These are phyloP conservation scores for Filobasidium floriforme DNA, from an alignment of 768 basidiomycete species.

Conservation along the genomic window DNA sequence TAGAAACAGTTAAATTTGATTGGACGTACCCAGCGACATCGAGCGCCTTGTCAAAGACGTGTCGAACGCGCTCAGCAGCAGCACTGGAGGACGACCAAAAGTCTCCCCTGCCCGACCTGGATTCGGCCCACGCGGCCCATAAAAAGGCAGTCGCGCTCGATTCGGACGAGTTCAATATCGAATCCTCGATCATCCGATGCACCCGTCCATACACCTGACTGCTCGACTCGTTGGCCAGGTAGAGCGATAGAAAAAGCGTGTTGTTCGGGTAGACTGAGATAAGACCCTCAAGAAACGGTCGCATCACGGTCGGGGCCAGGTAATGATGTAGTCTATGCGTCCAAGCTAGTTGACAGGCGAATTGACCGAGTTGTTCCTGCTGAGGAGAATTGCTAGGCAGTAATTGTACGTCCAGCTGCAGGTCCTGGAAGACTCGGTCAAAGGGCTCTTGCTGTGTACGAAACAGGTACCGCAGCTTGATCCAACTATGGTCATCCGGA, in stretches of 20 bases:
- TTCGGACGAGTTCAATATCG: constrained; percentile 17
- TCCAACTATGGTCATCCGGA: background rate
- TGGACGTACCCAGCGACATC: constrained; percentile 31
- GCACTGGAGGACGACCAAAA: constrained; percentile 36
- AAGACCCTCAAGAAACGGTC: constrained; percentile 41
- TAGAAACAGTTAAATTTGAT: no score
- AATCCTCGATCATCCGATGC: constrained; percentile 38
- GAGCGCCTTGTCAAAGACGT: constrained; percentile 41
- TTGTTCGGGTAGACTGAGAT: constrained; percentile 44
- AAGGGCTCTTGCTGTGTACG: constrained; percentile 22
- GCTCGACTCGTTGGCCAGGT: constrained; percentile 40
- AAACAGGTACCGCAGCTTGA: constrained; percentile 15
- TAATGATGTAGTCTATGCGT: constrained; percentile 28
- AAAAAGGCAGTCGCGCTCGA: constrained; percentile 31
- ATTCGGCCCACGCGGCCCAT: constrained; percentile 42
- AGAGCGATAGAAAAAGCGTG: constrained; percentile 44
- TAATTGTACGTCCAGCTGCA: constrained; percentile 28
- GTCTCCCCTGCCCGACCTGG: constrained; percentile 23
- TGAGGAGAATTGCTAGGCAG: constrained; percentile 28
- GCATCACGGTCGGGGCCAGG: constrained; percentile 33
- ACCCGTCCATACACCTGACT: constrained; percentile 44
- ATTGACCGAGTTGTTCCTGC: constrained; percentile 39
- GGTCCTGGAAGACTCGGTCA: constrained; percentile 27
- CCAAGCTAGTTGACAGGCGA: constrained; percentile 38
- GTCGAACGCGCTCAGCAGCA: constrained; percentile 39